phyloP scores from a whole-genome alignment of 345 rosid genomes.

The Brassica cretica region DNA sequence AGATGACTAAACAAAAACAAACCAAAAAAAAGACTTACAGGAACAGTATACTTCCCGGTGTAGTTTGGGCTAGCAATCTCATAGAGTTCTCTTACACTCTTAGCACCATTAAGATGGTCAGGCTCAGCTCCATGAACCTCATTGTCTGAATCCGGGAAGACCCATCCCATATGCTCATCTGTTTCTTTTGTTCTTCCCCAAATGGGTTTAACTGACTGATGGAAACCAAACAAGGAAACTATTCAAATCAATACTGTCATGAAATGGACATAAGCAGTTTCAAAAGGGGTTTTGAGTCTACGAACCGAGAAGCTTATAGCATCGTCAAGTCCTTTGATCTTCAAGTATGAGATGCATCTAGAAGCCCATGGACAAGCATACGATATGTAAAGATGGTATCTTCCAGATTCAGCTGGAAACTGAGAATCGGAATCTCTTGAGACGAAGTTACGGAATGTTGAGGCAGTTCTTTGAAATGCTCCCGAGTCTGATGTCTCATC shows the following conservation, averaged over 20 bases:
- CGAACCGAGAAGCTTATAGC: slow-evolving; percentile 78
- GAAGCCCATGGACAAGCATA: slow-evolving; percentile 99
- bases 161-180: slow-evolving; percentile 94
- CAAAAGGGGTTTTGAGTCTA: slow-evolving; percentile 17
- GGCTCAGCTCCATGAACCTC: slow-evolving; percentile 83
- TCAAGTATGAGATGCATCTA: slow-evolving; percentile 77
- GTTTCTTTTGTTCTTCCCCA: slow-evolving; percentile 87
- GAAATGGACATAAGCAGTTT: background rate
- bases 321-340: slow-evolving; percentile 80
- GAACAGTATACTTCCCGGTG: slow-evolving; percentile 80
- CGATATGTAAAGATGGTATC: slow-evolving; percentile 91
- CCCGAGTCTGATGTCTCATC: slow-evolving; percentile 78
- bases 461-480: slow-evolving; percentile 73
- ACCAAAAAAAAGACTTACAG: slow-evolving; percentile 54
- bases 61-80: slow-evolving; percentile 80
- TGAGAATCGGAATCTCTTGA: slow-evolving; percentile 60
- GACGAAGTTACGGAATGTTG: slow-evolving; percentile 75
- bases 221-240: slow-evolving; percentile 15
- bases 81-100: slow-evolving; percentile 73
- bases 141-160: slow-evolving; percentile 57
- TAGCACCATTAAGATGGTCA: slow-evolving; percentile 69
- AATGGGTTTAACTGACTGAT: slow-evolving; percentile 74
- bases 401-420: slow-evolving; percentile 78
- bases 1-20: slow-evolving; percentile 4
- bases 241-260: background rate